Base-by-base conservation (phyloP, 768 basidiomycete species). In the Pleurotus citrinopileatus region DNA sequence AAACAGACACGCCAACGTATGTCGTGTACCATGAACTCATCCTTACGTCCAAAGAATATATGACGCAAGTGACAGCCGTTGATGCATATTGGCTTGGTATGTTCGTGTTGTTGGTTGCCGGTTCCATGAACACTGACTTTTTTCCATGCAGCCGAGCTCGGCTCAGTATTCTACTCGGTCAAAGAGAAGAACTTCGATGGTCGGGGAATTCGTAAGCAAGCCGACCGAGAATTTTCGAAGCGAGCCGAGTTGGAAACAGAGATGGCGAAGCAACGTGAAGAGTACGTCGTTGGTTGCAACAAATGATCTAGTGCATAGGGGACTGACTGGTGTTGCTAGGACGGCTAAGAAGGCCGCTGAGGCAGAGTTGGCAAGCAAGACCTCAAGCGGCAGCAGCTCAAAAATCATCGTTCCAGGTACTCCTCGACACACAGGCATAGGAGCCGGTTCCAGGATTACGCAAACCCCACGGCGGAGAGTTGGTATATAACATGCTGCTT, bases 1-100 rank as follows among this genome's bases (percentile, higher is more conserved):
- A 46, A 7, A 34, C 27, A 94, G 93, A 94, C 69, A 96, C 94
- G 19, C 96, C 96, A 4, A 89, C 94, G 37, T 98, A 98, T 69
- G 91, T 97, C 44, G 83, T 99, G 28, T 99, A 98, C 67, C 97
- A 99, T 66, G 96, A 98, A 64, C 79, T 96, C 53, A 95, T 97
- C 57, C 74, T 96, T 61, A 96, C 94, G 9, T 95, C 94, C 27
- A 96, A 95, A 65, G 88, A 92, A 70, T 99, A 99, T 72, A 97
- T 98, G 95, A 96, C 95, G 15, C 94, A 94, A 68, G 97, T 99
- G n/a, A 98, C 97, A 2, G 86, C 96, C 0, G 90, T 98, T 57
- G 94, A 98, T 65, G 87, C 97, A 2, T 94, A 94, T 70, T 99
- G 97, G 97, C 81, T 98, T 29, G 94, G 94, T 91, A 70, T 65